Evolutionary conservation across 768 basidiomycete species (phyloP).

Genomic region (Agaricus blazei): DNA sequence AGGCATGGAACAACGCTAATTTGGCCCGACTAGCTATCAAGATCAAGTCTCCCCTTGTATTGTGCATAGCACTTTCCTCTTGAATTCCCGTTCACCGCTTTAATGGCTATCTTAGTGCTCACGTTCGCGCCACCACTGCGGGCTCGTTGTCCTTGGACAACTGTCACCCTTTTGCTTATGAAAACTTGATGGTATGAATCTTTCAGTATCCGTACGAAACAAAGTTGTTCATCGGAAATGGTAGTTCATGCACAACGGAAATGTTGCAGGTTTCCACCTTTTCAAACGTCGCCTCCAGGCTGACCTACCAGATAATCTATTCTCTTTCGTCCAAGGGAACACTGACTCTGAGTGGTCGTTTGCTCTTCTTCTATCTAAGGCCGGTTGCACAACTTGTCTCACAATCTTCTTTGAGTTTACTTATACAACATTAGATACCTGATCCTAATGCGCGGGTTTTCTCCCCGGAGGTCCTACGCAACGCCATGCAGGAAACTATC

Average conservation of each 20-base stretch:
- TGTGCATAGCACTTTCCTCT: slow-evolving; percentile 44
- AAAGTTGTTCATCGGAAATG: neutral
- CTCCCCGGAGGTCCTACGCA: slow-evolving; percentile 62
- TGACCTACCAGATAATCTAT: slow-evolving; percentile 76
- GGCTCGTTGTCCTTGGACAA: slow-evolving; percentile 91
- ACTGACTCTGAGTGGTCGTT: slow-evolving; percentile 99
- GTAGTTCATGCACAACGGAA: slow-evolving; percentile 95
- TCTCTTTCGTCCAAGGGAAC: slow-evolving; percentile 85
- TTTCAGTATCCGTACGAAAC: neutral
- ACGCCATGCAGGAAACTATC: slow-evolving; percentile 90
- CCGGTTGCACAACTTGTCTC: slow-evolving; percentile 17
- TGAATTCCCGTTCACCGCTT: neutral
- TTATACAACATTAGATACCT: slow-evolving; percentile 51
- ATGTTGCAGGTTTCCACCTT: slow-evolving; percentile 76
- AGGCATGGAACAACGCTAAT: slow-evolving; percentile 98
- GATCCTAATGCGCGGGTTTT: slow-evolving; percentile 76
- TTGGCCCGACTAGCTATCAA: slow-evolving; percentile 93
- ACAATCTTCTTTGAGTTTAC: neutral
- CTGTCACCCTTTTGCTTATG: slow-evolving; percentile 92
- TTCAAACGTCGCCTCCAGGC: slow-evolving; percentile 81
- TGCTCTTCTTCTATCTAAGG: slow-evolving; percentile 84
- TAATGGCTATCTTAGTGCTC: slow-evolving; percentile 46
- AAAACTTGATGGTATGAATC: slow-evolving; percentile 76
- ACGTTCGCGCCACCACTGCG: slow-evolving; percentile 91
- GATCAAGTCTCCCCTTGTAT: slow-evolving; percentile 93